phyloP scores from a whole-genome alignment of 2,329 filamentous ascomycete genomes.

The Hymenoscyphus occultus region DNA sequence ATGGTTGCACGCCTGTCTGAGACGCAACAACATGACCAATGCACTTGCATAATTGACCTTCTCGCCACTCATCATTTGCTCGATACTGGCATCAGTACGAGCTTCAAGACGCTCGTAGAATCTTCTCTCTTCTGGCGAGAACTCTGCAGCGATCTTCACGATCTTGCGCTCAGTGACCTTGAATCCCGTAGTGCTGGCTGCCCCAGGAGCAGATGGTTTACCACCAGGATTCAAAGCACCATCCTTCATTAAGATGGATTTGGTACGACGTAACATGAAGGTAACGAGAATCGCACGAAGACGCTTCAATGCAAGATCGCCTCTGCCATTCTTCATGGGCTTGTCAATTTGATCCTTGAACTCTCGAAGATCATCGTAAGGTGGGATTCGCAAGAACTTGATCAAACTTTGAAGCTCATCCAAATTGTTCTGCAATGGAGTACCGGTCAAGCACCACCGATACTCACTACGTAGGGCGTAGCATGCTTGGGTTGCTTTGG shows the following conservation, averaged over 20 bases:
- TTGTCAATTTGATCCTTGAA: conserved; percentile 91
- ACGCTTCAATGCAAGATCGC: conserved; percentile 82
- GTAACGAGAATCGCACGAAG: conserved; percentile 82
- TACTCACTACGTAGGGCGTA: conserved; percentile 83
- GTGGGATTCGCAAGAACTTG: conserved; percentile 86
- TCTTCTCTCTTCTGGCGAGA: conserved; percentile 73
- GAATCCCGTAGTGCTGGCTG: conserved; percentile 63
- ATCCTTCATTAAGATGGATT: conserved; percentile 89
- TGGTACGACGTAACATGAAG: conserved; percentile 98
- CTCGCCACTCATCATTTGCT: conserved; percentile 79
- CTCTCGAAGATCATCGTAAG: conserved; percentile 78
- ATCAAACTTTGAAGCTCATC: conserved; percentile 94
- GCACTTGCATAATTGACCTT: conserved; percentile 90
- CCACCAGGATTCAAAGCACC: conserved; percentile 76
- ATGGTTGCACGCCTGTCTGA: conserved; percentile 94
- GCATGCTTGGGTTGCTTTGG: conserved; percentile 90
- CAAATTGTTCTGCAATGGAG: conserved; percentile 96
- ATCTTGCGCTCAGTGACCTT: conserved; percentile 91
- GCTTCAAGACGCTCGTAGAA: conserved; percentile 85
- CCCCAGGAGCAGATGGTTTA: conserved; percentile 49
- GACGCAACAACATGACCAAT: conserved; percentile 82
- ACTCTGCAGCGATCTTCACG: conserved; percentile 72
- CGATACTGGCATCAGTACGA: conserved; percentile 80
- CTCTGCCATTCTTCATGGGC: conserved; percentile 86
- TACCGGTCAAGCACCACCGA: conserved; percentile 93